A percentile compares a stretch with the other conserved stretches of the same genome.
Evolutionary conservation across 1,139 yeast species (phyloP).

Genomic region (Chernovozyma aurita): DNA sequence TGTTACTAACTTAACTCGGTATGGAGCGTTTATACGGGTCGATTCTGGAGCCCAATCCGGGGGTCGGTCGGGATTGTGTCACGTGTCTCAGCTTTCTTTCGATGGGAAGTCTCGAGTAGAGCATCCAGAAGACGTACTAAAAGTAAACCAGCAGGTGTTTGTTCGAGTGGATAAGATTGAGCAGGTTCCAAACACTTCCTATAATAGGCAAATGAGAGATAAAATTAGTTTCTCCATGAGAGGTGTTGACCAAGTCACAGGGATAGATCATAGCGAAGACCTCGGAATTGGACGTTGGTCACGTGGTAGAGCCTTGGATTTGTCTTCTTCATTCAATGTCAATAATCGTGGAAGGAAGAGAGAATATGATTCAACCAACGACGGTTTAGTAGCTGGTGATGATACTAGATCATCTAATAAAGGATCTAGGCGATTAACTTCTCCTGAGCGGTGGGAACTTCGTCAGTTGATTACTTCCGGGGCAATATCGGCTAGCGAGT

Average conservation of each 20-base stretch:
- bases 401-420: slow-evolving; percentile 5
- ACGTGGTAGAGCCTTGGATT: background rate
- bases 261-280: slow-evolving; percentile 36
- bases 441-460: slow-evolving; percentile 91
- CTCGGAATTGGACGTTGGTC: background rate
- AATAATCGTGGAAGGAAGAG: slow-evolving; percentile 21
- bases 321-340: background rate
- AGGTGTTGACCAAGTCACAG: slow-evolving; percentile 69
- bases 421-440: slow-evolving; percentile 51
- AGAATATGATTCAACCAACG: slow-evolving; percentile 4
- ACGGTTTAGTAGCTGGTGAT: slow-evolving; percentile 8
- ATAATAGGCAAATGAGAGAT: slow-evolving; percentile 11
- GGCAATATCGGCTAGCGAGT: slow-evolving; percentile 62
- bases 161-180: slow-evolving; percentile 56
- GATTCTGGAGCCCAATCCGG: slow-evolving; percentile 20
- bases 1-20: slow-evolving; percentile 56
- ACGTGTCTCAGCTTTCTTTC: slow-evolving; percentile 62
- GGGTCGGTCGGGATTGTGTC: slow-evolving; percentile 76
- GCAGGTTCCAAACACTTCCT: slow-evolving; percentile 3
- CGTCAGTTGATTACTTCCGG: slow-evolving; percentile 81
- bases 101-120: slow-evolving; percentile 43
- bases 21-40: slow-evolving; percentile 72
- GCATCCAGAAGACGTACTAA: slow-evolving; percentile 57
- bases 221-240: slow-evolving; percentile 66
- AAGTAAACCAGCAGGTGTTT: slow-evolving; percentile 56